Evolutionary conservation across 2,329 filamentous ascomycete genomes (phyloP), one percentile per base, ranked within the genome.

Genomic region (Epichloe baconii): DNA sequence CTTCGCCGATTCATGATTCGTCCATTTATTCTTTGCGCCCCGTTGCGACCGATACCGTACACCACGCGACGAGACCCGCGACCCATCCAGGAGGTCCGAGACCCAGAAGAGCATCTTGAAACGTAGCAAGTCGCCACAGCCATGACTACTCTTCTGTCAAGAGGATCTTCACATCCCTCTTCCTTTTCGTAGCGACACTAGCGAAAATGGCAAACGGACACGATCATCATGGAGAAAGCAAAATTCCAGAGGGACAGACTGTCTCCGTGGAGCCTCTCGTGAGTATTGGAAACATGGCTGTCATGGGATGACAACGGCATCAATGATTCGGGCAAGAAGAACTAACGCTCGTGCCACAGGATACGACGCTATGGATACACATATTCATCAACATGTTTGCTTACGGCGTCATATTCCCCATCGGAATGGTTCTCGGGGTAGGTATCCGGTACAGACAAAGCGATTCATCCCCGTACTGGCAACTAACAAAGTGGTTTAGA

Each of bases 391-490:
- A 95, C 76, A 85, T 83, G 66, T 63, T 93, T 53, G 82, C 89
- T 52, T 97, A 94, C 74, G 93, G 93, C 55, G 76, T 98, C 59
- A 79, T 97, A 53, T 97, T 95, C 62, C 93, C 93, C 11, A 76
- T 88, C 15, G 93, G 93, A 60, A 97, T 98, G 91, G 89, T 97
- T 42, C 74, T 96, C 17, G 91, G 91, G 53, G 87, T 93, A 79
- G 61, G 84, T 71, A n/a, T 34, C 5, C 11, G 3, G 17, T 15
- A 4, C 42, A 26, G 35, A 21, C 34, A n/a, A 14, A n/a, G 5
- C 14, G 31, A 23, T 43, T 36, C 10, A 31, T 31, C 10, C 10
- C 31, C 31, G 31, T 31, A 19, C 35, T 2, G 11, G 35, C 3
- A 35, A 23, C 37, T 54, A 45, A 54, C 47, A 26, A 17, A 40